Evolutionary conservation across 1,284 basidiomycete species (phyloP), one percentile per base, ranked within the genome.

Genomic region (Rhodotorula sp.): DNA sequence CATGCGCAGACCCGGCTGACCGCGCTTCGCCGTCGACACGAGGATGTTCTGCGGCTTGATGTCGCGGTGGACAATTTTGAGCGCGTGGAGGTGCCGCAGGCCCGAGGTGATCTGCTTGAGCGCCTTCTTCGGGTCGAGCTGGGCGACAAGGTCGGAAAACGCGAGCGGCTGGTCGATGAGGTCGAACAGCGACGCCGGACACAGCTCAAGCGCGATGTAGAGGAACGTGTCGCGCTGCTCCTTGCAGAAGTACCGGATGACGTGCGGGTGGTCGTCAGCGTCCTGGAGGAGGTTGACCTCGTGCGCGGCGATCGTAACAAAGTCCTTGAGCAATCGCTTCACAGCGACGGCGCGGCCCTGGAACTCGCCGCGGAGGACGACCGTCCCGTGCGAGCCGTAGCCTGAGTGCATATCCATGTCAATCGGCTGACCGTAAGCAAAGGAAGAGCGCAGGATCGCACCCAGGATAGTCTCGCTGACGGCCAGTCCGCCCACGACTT

Each of bases 41-140:
- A 99, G 86, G 68, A 99, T 98, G 80, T 99, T 99, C 82, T 97
- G 95, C 8, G 96, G 96, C 80, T 99, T 99, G 82, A 99, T 97
- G 81, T 99, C 96, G 39, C 97, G 89, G 83, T 99, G 97, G 34
- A 99, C 90, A 76, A 99, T 92, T 83, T 97, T 97, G 79, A 99
- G 88, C 36, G 88, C 91, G 81, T 99, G 96, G 17, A 99, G 85
- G 82, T 98, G 94, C 66, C 89, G 87, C 67, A 99, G 81, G 6
- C 96, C 96, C 22, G 89, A 87, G 0, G 94, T 89, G 72, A 99
- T 91, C 82, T 99, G 93, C 63, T 85, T 86, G 71, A 99, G 82
- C 0, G 94, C 95, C 71, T 88, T 89, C 81, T 97, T 97, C 17
- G 92, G 90, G 65, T 96, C 90, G 79, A 96, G 91, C 13, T 86